These are phyloP conservation scores for Fomitiporia mediterranea DNA, from an alignment of 1,284 basidiomycete species.

Conservation along the genomic window DNA sequence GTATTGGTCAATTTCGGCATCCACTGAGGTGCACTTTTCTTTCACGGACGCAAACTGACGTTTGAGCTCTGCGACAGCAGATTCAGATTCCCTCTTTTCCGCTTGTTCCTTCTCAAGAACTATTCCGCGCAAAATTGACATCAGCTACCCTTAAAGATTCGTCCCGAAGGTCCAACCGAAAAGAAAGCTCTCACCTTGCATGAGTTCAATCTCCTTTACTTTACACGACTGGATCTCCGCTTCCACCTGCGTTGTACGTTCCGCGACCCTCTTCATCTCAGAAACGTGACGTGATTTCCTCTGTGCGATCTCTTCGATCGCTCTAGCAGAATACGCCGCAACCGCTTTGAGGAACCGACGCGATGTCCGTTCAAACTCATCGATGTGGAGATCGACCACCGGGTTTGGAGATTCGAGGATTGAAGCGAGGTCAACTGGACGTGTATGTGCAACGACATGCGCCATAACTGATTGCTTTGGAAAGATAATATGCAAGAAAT, in stretches of 20 bases:
- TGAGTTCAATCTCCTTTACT: constrained; percentile 64
- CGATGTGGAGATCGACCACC: constrained; percentile 58
- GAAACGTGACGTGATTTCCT: constrained; percentile 48
- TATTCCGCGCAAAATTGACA: constrained; percentile 26
- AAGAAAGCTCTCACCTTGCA: constrained; percentile 42
- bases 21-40: constrained; percentile 53
- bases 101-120: constrained; percentile 65
- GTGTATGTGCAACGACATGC: constrained; percentile 43
- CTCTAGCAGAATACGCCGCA: constrained; percentile 60
- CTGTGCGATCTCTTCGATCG: constrained; percentile 57
- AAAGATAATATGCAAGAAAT: background rate
- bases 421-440: constrained; percentile 57
- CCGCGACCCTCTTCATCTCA: constrained; percentile 55
- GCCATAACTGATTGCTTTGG: constrained; percentile 3
- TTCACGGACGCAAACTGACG: constrained; percentile 56
- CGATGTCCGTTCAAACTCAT: constrained; percentile 59
- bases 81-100: constrained; percentile 64
- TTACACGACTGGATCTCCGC: constrained; percentile 67
- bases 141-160: background rate
- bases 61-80: constrained; percentile 53
- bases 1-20: constrained; percentile 67
- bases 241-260: constrained; percentile 54
- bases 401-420: constrained; percentile 54
- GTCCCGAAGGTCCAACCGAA: background rate
- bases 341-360: constrained; percentile 67